phyloP scores from a whole-genome alignment of 225 moss, liverwort and hornwort species.

The Asterella californica region DNA sequence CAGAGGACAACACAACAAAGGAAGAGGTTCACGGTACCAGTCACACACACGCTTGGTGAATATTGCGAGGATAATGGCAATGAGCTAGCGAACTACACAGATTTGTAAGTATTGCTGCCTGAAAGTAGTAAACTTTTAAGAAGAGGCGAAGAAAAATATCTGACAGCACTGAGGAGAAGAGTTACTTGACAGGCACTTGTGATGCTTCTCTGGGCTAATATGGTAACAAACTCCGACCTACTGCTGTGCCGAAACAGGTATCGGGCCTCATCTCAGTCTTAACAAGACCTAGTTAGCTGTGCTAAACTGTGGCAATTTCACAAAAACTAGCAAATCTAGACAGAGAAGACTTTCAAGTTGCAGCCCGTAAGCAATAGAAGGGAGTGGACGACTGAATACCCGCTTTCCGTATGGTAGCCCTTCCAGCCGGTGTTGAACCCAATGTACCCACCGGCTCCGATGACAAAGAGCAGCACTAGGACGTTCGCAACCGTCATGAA shows the following conservation, averaged over 20 bases:
- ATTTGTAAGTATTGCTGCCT: too few relatives aligned
- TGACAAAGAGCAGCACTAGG: slow-evolving; percentile 76
- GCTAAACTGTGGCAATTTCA: too few relatives aligned
- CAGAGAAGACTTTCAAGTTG: neutral
- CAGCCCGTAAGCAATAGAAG: neutral
- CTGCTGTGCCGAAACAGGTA: too few relatives aligned
- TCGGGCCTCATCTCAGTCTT: too few relatives aligned
- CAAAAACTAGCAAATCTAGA: neutral
- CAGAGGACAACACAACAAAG: neutral
- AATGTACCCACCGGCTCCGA: slow-evolving; percentile 65
- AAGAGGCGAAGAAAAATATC: too few relatives aligned
- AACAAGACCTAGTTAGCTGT: too few relatives aligned
- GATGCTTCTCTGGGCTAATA: neutral
- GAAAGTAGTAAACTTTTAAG: too few relatives aligned
- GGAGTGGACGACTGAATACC: slow-evolving; percentile 26
- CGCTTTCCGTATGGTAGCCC: slow-evolving; percentile 75
- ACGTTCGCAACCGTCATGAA: slow-evolving; percentile 73
- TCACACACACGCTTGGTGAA: too few relatives aligned
- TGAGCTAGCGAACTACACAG: too few relatives aligned
- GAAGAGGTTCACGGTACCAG: too few relatives aligned
- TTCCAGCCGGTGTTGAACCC: slow-evolving; percentile 80
- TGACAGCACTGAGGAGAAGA: neutral
- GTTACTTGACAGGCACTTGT: neutral
- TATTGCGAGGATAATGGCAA: too few relatives aligned
- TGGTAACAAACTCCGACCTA: too few relatives aligned